Base-by-base conservation (phyloP, 305 asterid genomes). In the Ilex paraguariensis region DNA sequence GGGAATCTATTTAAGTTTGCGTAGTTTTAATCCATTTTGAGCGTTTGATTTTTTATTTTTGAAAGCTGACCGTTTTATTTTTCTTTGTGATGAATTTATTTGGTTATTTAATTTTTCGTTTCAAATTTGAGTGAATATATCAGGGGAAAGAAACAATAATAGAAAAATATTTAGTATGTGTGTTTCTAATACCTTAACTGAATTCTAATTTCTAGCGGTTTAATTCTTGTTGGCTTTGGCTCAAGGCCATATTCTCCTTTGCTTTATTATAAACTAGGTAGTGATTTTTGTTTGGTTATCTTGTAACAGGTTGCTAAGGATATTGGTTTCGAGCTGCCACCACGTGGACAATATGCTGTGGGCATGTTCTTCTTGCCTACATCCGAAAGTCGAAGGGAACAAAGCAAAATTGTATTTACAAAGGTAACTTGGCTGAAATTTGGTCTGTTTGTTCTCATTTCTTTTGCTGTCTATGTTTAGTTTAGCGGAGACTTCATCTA, bases 361-460 rank as follows among this genome's bases (percentile, higher is more conserved):
- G 99, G 99, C 75, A 88, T 94, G 99, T 88, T 94, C 70, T 94
- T 94, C 90, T 78, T 94, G 84, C 99, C 99, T 63, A 86, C 90
- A 50, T 88, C 96, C 14, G 97, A 86, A 51, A 78, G 84, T 73
- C 71, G 98, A 71, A 81, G 98, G 78, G 97, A 94, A 55, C 92
- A 88, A 61, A 91, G 99, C 75, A 94, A 91, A 78, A 77, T 78
- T 75, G 93, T 94, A 46, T 94, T 94, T 71, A 68, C 86, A 13
- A 94, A 88, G 99, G 99, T 90, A 71, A 57, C 60, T 21, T 53
- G 17, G 33, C 17, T 54, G 45, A 32, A 66, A 33, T 51, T 48
- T 54, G 67, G 57, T 61, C 49, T 14, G 10, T 54, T 15, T 54
- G 32, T 54, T 4, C 5, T 15, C 57, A 54, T 11, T 54, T 15